These are phyloP conservation scores for Zygoascus meyerae DNA, from an alignment of 1,139 yeast species.

Conservation along the genomic window DNA sequence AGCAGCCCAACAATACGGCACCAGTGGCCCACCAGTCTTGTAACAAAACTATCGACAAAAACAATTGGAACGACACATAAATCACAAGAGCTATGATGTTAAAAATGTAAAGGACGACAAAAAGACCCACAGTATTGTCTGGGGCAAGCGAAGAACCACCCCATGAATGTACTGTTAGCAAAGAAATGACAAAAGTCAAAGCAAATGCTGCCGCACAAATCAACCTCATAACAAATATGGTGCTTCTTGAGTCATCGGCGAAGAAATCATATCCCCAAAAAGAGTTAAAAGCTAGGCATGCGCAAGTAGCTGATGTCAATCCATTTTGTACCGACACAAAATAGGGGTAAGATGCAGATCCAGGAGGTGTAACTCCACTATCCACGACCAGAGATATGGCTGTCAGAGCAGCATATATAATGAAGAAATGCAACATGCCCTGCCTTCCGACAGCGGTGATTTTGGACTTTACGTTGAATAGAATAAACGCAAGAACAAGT, in stretches of 20 bases:
- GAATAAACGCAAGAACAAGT: constrained; percentile 56
- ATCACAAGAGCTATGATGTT: constrained; percentile 61
- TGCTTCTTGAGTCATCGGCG: constrained; percentile 80
- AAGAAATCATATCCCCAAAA: constrained; percentile 79
- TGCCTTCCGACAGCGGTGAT: constrained; percentile 91
- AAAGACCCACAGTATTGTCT: constrained; percentile 55
- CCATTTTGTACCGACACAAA: constrained; percentile 81
- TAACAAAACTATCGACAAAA: constrained; percentile 62
- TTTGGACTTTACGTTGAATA: constrained; percentile 74
- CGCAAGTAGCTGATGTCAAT: constrained; percentile 61
- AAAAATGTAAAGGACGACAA: constrained; percentile 60
- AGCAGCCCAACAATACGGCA: constrained; percentile 59
- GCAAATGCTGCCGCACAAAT: constrained; percentile 50
- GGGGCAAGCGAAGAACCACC: constrained; percentile 35
- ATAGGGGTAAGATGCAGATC: constrained; percentile 66
- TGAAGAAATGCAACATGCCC: constrained; percentile 75
- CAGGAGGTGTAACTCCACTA: constrained; percentile 89
- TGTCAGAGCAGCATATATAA: constrained; percentile 51
- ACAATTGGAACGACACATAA: constrained; percentile 64
- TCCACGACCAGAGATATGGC: constrained; percentile 72
- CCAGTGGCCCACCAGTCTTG: constrained; percentile 86
- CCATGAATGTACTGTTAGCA: constrained; percentile 74
- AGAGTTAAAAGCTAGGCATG: constrained; percentile 67
- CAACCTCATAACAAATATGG: constrained; percentile 54
- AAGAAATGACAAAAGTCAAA: constrained; percentile 58